Base-by-base conservation (phyloP, 2,329 filamentous ascomycete genomes). In the Diaporthe sp. region DNA sequence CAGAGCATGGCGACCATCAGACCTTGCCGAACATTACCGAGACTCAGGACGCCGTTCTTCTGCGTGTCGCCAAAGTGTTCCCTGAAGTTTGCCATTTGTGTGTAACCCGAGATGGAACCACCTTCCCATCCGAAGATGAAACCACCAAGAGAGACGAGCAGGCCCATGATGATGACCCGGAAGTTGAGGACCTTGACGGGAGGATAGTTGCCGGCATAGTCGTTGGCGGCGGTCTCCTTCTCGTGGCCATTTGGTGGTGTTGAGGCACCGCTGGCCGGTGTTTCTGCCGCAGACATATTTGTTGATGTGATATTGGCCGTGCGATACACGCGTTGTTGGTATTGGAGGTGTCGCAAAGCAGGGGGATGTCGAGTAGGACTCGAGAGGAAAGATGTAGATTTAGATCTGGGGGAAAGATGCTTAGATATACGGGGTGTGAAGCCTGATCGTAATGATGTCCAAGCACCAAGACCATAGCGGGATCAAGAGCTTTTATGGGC, bases 111-210 rank as follows among this genome's bases (percentile, higher is more conserved):
- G 51, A 77, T 77, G 51, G 76, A 51, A 61, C 76, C 76, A 57
- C 76, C 76, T 76, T 77, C 76, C 74, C 74, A 77, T 37, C 76
- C 76, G 71, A 77, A 77, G 76, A 77, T 77, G 71, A 77, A 77
- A 53, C 76, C 76, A 71, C 76, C 76, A 15, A 77, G 65, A 25
- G 76, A 77, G 51, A 77, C 74, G 22, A 77, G 74, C 51, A 77
- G 58, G 49, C 74, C 74, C 76, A 77, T 77, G 71, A 77, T 13
- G 13, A 63, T 42, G 71, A 76, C 71, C 58, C 76, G 74, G 25
- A 76, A 13, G 74, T 77, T 77, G n/a, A 77, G 28, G 44, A 73
- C 37, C 74, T 76, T 75, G 71, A 71, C 31, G 5, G 71, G 84
- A 20, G 55, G 53, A 7, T 58, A 75, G n/a, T 65, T 44, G 70